Evolutionary conservation across 2,329 filamentous ascomycete species (phyloP), one percentile per base, ranked within the genome.

Genomic region (Fusarium sambucinum): DNA sequence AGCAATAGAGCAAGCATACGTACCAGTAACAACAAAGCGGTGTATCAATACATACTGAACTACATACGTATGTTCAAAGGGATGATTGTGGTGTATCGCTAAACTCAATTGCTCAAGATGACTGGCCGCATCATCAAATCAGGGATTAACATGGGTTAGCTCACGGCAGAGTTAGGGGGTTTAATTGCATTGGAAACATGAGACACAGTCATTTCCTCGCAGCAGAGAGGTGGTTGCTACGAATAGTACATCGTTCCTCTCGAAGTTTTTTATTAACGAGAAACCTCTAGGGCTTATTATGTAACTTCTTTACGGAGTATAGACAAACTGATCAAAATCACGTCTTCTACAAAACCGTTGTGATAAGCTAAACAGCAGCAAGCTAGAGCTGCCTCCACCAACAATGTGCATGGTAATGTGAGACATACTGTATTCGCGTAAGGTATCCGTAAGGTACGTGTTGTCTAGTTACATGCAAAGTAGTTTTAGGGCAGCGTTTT

Each of bases 71-170:
- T 53, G 54, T 21, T 29, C 11, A 45, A 41, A 57, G 42, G 38
- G 60, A 48, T 32, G 52, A 56, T 33, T 33, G 41, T 45, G 44
- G 19, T 50, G 32, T 47, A 57, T 41, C 44, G 35, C 37, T 44
- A 37, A 57, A 56, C 41, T 44, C 51, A 46, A 40, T 47, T 47
- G 30, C 32, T 58, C 30, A 27, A 30, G 44, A 35, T 53, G 47
- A 30, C 27, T 45, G 42, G n/a, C 17, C n/a, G 17, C 12, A 45
- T 45, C 27, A 27, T 7, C n/a, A 16, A 30, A 13, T 44, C 27
- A 30, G 30, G 25, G 27, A 29, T 45, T 16, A 30, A 30, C 27
- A 14, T 30, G n/a, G n/a, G 19, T 58, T 33, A 46, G 42, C 41
- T 33, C 40, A 19, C 6, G 29, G 30, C 42, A 30, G 27, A 45